Conservation (phyloP, 2,329 filamentous ascomycete genomes). For the Metarhizium robertsii region DNA sequence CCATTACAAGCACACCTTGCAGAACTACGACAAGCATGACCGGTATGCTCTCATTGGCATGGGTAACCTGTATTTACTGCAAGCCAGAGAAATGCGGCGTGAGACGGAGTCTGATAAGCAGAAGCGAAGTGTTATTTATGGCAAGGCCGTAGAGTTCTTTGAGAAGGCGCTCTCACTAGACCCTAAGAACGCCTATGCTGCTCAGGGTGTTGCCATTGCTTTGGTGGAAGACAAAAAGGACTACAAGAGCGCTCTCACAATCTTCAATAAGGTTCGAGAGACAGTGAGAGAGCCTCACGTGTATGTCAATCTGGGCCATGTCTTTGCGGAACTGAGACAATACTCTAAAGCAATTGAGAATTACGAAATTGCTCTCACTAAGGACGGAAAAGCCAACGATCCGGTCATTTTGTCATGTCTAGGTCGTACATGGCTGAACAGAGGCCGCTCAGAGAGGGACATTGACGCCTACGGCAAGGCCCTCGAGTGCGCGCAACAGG, state of each 20-base stretch:
- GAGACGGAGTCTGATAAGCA: slow-evolving; percentile 85
- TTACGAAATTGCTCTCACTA: slow-evolving; percentile 78
- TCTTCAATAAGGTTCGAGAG: slow-evolving; percentile 85
- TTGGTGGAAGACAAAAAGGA: slow-evolving; percentile 93
- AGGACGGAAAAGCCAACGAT: slow-evolving; percentile 65
- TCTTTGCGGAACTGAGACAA: slow-evolving; percentile 83
- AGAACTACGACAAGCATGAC: slow-evolving; percentile 94
- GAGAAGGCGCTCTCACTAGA: slow-evolving; percentile 96
- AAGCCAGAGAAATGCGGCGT: slow-evolving; percentile 88
- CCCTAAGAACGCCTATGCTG: slow-evolving; percentile 88
- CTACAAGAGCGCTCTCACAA: slow-evolving; percentile 67
- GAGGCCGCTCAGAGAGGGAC: slow-evolving; percentile 56
- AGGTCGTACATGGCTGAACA: slow-evolving; percentile 78
- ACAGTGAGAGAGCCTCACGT: slow-evolving; percentile 83
- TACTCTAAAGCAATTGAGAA: slow-evolving; percentile 87
- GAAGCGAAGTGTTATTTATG: slow-evolving; percentile 78
- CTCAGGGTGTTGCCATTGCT: slow-evolving; percentile 90
- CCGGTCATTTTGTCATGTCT: slow-evolving; percentile 75
- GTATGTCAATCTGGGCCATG: slow-evolving; percentile 87
- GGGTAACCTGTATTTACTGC: slow-evolving; percentile 83
- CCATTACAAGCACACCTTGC: slow-evolving; percentile 92
- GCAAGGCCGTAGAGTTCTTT: slow-evolving; percentile 93
- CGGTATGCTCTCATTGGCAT: slow-evolving; percentile 94
- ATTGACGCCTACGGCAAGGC: slow-evolving; percentile 48
- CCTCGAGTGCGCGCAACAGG: slow-evolving; percentile 54